Percentiles rank a stretch among this genome's conserved stretches.
phyloP scores from a whole-genome alignment of 129 eudicot species.

The Saussurea involucrata region DNA sequence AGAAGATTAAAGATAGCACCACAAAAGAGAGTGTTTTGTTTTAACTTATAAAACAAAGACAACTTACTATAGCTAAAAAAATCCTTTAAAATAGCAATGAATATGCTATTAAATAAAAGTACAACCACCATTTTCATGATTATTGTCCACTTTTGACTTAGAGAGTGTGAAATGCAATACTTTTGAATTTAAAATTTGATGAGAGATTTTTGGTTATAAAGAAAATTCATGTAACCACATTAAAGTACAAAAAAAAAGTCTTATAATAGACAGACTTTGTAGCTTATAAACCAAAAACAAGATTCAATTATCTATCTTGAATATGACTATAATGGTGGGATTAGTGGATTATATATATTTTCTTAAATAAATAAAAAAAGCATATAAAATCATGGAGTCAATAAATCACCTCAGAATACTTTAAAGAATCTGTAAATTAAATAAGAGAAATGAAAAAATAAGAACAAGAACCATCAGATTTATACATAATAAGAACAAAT shows the following conservation, averaged over 20 bases:
- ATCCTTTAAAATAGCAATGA: neutral
- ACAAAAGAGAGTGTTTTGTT: neutral
- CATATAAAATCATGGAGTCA: neutral
- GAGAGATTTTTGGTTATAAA: neutral
- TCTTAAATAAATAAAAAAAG: neutral
- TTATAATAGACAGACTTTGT: neutral
- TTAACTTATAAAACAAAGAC: neutral
- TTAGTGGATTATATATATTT: neutral
- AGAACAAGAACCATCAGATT: neutral
- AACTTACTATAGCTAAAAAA: neutral
- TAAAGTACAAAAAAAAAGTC: neutral
- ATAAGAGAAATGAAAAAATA: neutral
- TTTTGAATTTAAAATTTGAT: constrained; percentile 7
- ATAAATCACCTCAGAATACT: neutral
- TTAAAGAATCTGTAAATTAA: neutral
- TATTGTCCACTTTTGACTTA: constrained; percentile 14
- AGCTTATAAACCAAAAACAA: neutral
- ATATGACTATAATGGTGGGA: neutral
- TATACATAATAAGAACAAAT: neutral
- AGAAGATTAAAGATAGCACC: neutral
- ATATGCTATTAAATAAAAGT: neutral
- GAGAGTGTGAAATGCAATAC: constrained; percentile 6
- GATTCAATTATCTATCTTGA: neutral
- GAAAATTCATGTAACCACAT: neutral
- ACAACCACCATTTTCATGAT: constrained; percentile 21